Conservation (phyloP, 805 yeast genomes). For the Sungouiozyma intestinalis region DNA sequence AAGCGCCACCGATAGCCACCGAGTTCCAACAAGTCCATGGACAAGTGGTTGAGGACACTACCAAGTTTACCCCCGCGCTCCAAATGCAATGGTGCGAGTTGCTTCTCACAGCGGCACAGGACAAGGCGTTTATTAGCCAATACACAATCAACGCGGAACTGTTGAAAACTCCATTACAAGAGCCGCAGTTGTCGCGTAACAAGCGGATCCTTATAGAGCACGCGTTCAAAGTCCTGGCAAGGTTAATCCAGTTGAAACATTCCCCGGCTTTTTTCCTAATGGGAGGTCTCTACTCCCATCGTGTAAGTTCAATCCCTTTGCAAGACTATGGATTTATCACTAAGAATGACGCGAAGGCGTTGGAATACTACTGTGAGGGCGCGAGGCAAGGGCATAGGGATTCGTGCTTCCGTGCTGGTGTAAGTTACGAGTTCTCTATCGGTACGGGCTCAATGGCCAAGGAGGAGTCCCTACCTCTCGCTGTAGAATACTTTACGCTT, state of each 20-base stretch:
- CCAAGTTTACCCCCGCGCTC: constrained; percentile 36
- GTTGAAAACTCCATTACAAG: constrained; percentile 29
- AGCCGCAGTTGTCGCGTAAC: constrained; percentile 39
- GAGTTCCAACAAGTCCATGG: constrained; percentile 18
- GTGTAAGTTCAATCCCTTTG: constrained; percentile 22
- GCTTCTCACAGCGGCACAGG: constrained; percentile 38
- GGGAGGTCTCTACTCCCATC: constrained; percentile 51
- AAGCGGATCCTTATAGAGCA: constrained; percentile 45
- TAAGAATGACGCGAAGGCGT: constrained; percentile 50
- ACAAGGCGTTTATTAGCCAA: constrained; percentile 32
- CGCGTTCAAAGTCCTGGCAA: constrained; percentile 50
- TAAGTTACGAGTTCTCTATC: constrained; percentile 44
- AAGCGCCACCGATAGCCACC: constrained; percentile 11
- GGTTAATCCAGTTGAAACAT: constrained; percentile 39
- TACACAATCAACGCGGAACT: constrained; percentile 40
- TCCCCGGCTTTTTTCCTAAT: constrained; percentile 47
- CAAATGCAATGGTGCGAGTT: constrained; percentile 57
- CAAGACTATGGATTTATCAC: constrained; percentile 26
- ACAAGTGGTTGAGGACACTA: constrained; percentile 18
- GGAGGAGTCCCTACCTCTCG: constrained; percentile 32
- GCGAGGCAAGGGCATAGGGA: constrained; percentile 47
- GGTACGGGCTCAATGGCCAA: constrained; percentile 43
- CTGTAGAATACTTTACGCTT: constrained; percentile 43
- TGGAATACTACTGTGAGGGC: constrained; percentile 47
- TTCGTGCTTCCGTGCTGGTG: constrained; percentile 60